Base-by-base conservation (phyloP, 352 stramenopile species). In the Globisporangium acanthophoron region DNA sequence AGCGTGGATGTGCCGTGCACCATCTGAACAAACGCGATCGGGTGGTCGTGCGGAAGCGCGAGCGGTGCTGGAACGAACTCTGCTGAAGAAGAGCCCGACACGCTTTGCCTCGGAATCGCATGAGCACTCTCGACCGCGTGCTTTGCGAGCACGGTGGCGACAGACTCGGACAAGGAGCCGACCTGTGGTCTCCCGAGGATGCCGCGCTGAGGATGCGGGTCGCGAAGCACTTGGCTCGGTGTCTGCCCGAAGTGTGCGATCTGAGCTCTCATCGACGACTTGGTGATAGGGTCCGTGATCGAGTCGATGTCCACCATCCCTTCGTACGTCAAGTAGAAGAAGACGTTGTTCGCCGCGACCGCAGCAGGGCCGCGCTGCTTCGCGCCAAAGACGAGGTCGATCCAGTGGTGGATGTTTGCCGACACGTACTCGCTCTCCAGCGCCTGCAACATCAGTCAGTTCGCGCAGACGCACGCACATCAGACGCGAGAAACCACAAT, bases 291-390 rank as follows among this genome's bases (percentile, higher is more conserved):
- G 43, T 98, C 92, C 27, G 96, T 71, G 67, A 97, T 96, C 7
- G 95, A 96, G 64, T 99, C 91, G 39, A 99, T 84, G 67, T 99
- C 95, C 45, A 99, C 96, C 70, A 96, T 96, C 45, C 97, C 97
- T 78, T 99, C 96, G 64, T 99, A 99, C 1, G 93, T 99, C 39
- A 99, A 78, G 64, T 99, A 98, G 69, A 99, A 98, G 69, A 99
- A 99, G 11, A 99, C 72, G 66, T 99, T 99, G 63, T 97, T 91
- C 8, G 96, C 92, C 13, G 91, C 80, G 35, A 98, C 79, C 9
- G 97, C 95, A 33, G 90, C 89, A 29, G 69, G 54, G 0, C 83
- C 87, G 31, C 84, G 74, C 54, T 96, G 79, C 50, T 78, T 92
- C 13, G 69, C 74, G 7, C 85, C 86, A 64, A 94, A 92, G 0